A percentile compares a stretch with the other conserved stretches of the same genome.
phyloP scores from a whole-genome alignment of 345 rosid species.

The Heritiera fomes region DNA sequence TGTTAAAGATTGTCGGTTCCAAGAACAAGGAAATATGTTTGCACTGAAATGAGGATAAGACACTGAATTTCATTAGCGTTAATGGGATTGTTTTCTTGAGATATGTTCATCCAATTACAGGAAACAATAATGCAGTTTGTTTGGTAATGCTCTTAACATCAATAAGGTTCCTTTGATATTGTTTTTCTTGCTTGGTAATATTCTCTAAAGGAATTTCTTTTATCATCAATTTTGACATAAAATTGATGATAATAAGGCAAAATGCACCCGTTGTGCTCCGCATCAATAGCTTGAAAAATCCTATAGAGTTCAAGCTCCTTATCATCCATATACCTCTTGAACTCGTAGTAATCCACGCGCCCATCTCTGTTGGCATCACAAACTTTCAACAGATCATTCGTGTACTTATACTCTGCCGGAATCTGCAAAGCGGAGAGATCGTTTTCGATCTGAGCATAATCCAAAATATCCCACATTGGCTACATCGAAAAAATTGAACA shows the following conservation, averaged over 20 bases:
- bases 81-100: too few relatives aligned
- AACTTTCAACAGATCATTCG: constrained; percentile 71
- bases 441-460: constrained; percentile 76
- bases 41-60: background rate
- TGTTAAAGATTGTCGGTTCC: too few relatives aligned
- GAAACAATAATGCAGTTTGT: background rate
- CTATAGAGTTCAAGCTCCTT: constrained; percentile 73
- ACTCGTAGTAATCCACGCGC: constrained; percentile 77
- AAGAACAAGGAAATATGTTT: too few relatives aligned
- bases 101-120: background rate
- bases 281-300: constrained; percentile 74
- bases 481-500: constrained; percentile 73
- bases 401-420: constrained; percentile 74
- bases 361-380: constrained; percentile 88
- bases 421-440: constrained; percentile 75
- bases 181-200: background rate
- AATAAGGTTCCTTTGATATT: background rate
- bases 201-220: too few relatives aligned
- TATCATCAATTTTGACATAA: too few relatives aligned
- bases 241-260: too few relatives aligned
- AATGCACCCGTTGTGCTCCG: constrained; percentile 81
- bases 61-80: too few relatives aligned
- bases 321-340: constrained; percentile 83
- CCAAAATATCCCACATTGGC: constrained; percentile 67
- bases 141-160: background rate